Evolutionary conservation across 441 rosid species (phyloP).

Genomic region (Populus trichocarpa): DNA sequence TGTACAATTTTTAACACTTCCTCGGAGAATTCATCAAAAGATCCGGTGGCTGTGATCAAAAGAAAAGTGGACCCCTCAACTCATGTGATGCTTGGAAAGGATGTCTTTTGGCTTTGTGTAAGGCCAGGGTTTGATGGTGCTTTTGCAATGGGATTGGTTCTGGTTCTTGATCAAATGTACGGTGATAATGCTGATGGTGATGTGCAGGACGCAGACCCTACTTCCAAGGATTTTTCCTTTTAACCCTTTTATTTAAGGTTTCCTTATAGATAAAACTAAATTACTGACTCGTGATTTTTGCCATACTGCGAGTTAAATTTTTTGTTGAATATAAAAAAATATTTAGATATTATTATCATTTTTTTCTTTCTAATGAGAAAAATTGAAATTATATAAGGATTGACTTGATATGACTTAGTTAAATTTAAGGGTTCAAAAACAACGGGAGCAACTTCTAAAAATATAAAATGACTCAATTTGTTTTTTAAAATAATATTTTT

Average conservation of each 20-base stretch:
- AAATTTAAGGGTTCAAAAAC: too few species aligned
- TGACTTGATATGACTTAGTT: too few species aligned
- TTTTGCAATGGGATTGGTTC: slow-evolving; percentile 38
- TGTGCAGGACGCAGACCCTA: background rate
- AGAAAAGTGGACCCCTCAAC: slow-evolving; percentile 34
- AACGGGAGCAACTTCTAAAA: fast-evolving
- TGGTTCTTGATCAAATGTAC: slow-evolving; percentile 35
- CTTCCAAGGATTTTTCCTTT: slow-evolving; percentile 1
- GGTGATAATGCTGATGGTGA: slow-evolving; percentile 19
- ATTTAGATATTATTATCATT: too few species aligned
- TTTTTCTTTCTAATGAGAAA: too few species aligned
- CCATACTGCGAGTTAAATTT: too few species aligned
- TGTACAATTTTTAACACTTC: slow-evolving; percentile 12
- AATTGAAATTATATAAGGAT: too few species aligned
- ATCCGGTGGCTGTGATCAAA: slow-evolving; percentile 36
- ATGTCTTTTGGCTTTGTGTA: slow-evolving; percentile 30
- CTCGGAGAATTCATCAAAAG: slow-evolving; percentile 12
- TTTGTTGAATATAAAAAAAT: too few species aligned
- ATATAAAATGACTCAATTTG: fast-evolving
- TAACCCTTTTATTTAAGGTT: background rate
- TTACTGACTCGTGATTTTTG: too few species aligned
- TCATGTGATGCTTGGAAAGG: slow-evolving; percentile 30
- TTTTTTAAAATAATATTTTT: too few species aligned
- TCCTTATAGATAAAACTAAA: background rate
- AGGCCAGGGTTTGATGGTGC: slow-evolving; percentile 35